Evolutionary conservation across 192 early-diverging fungal species (phyloP).

Genomic region (Entophlyctis helioformis): DNA sequence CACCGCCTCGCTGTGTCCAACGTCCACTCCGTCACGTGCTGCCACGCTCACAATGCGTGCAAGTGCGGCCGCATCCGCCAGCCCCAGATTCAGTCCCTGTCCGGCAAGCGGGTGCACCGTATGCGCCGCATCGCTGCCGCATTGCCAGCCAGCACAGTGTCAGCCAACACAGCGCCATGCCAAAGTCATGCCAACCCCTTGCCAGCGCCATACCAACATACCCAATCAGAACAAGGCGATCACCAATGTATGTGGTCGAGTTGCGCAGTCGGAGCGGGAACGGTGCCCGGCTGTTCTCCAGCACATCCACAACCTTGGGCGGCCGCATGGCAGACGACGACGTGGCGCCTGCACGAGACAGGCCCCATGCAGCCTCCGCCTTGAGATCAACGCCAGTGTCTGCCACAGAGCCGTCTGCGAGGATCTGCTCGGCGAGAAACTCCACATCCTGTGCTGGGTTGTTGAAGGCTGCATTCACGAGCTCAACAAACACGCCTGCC

Average conservation of each 20-base stretch:
- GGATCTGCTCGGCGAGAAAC: constrained; percentile 51
- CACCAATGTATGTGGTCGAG: constrained; percentile 59
- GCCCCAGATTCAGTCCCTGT: constrained; percentile 90
- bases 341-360: constrained; percentile 6
- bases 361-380: constrained; percentile 59
- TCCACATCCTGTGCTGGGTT: constrained; percentile 58
- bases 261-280: constrained; percentile 82
- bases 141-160: neutral
- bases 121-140: constrained; percentile 80
- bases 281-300: constrained; percentile 54
- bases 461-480: constrained; percentile 77
- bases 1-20: constrained; percentile 27
- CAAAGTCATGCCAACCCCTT: no score
- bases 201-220: constrained; percentile 10
- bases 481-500: constrained; percentile 41
- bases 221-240: constrained; percentile 81
- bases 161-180: neutral
- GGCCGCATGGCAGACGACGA: neutral
- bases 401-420: constrained; percentile 20
- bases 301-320: constrained; percentile 49
- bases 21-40: neutral
- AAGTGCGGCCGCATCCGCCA: constrained; percentile 54
- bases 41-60: neutral
- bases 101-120: constrained; percentile 92
- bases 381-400: constrained; percentile 33